Base-by-base conservation (phyloP, 176 grass and related monocot species). In the Saccharum spontaneum region DNA sequence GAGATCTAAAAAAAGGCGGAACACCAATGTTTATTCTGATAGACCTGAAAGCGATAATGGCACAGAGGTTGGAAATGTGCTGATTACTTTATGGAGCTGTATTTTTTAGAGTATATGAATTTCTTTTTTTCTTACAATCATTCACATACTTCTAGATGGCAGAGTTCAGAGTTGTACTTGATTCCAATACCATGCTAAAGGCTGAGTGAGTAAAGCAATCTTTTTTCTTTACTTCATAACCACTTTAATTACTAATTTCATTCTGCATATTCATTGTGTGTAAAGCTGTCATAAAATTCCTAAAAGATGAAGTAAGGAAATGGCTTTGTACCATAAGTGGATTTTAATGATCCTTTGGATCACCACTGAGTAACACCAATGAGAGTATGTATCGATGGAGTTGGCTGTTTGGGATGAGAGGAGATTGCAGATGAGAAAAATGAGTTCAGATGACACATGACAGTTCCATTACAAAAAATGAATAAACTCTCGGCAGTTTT, bases 1-100 rank as follows among this genome's bases (percentile, higher is more conserved):
- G 87, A 60, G 82, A n/a, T 60, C 34, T 89, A 37, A 75, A 45
- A 84, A 80, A 75, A 89, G 60, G 46, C 76, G 15, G 82, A 80
- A 75, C 14, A 74, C 37, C 61, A 45, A 75, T 69, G 46, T 38
- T 75, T 57, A 79, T 46, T 49, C 38, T 10, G 55, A 74, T 8
- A 28, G 49, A 26, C 12, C 50, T 78, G 50, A 11, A 79, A 46
- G 22, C 9, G 7, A 39, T 6, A 49, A 40, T 88, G 17, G 4
- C 43, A 22, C 43, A 61, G 37, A 89, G 82, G 87, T 85, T 75
- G 67, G 69, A 26, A 61, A 68, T 69, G 20, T 76, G 76, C 55
- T 73, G 15, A 72, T 57, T 23, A 61, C n/a, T 61, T 60, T 57
- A 73, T 75, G 39, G 36, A 45, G 11, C 65, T 67, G 40, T 60